Evolutionary conservation across 2,329 filamentous ascomycete genomes (phyloP), one percentile per base, ranked within the genome.

Genomic region (Mycosphaerelloides madeirae): DNA sequence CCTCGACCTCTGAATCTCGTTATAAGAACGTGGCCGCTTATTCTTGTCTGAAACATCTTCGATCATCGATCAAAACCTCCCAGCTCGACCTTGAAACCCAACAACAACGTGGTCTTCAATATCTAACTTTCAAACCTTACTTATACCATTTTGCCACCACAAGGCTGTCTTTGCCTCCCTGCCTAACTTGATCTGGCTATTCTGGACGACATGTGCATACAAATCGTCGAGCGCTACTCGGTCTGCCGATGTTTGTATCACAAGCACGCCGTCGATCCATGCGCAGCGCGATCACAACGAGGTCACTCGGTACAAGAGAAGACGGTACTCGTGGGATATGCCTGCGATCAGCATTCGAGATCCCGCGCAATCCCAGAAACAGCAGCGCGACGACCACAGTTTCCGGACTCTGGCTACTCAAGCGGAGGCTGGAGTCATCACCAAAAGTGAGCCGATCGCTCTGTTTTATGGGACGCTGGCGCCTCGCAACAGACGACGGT

Each of bases 171-270:
- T 25, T 25, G 22, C 9, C 22, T 9, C 5, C 35, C 25, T 29
- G n/a, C 14, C 32, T 29, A 22, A 18, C 18, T 29, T 28, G n/a
- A 19, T 43, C 14, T 22, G 13, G 19, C 33, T 11, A 28, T 22
- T 6, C 11, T 49, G 49, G 29, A 61, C 65, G 74, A 54, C 50
- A 95, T 95, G 89, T 95, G 89, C 63, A 90, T 87, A 62, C 86
- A 90, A 70, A 70, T 95, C 50, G 74, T 91, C 58, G 89, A 95
- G 68, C 77, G 87, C 47, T 95, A 89, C 73, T 83, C 88, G 43
- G 86, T 84, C 44, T 95, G 89, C 76, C 79, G 82, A 53, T 95
- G 89, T 69, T 76, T 91, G 57, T 94, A 95, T 74, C 87, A 91
- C 73, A 78, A 84, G 61, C 90, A 95, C 65, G 82, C 86, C 37